Conservation (phyloP, 2,329 filamentous ascomycete species). For the Mycocentrospora acerina region DNA sequence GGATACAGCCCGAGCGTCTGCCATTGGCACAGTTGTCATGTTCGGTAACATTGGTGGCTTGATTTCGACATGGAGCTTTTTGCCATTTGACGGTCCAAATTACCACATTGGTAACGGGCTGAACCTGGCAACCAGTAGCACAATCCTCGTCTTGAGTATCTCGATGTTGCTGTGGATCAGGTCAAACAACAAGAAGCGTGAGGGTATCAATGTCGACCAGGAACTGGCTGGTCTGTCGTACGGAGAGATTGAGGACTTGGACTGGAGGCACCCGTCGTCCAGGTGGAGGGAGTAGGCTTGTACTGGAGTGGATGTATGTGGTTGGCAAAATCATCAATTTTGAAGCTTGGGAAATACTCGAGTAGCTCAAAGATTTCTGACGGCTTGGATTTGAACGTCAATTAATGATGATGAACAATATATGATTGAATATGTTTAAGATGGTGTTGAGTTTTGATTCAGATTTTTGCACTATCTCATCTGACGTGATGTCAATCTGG, state of each 20-base stretch:
- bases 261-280: slow-evolving; percentile 61
- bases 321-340: too few species aligned
- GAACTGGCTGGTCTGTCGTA: slow-evolving; percentile 54
- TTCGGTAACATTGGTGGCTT: slow-evolving; percentile 72
- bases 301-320: too few species aligned
- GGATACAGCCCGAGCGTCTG: slow-evolving; percentile 67
- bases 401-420: too few species aligned
- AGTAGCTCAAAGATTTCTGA: too few species aligned
- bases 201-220: slow-evolving; percentile 55
- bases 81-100: slow-evolving; percentile 64
- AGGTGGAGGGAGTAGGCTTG: slow-evolving; percentile 54
- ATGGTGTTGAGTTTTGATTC: too few species aligned
- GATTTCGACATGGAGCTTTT: slow-evolving; percentile 65
- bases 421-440: too few species aligned
- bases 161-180: slow-evolving; percentile 62
- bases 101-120: slow-evolving; percentile 72
- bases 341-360: too few species aligned
- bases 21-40: slow-evolving; percentile 70
- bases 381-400: too few species aligned
- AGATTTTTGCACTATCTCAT: too few species aligned
- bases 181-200: slow-evolving; percentile 61
- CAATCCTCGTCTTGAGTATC: slow-evolving; percentile 55
- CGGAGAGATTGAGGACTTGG: slow-evolving; percentile 36
- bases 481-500: too few species aligned
- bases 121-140: slow-evolving; percentile 64